These are phyloP conservation scores for Globisporangium iwayamae DNA, from an alignment of 352 stramenopile species.

Conservation along the genomic window DNA sequence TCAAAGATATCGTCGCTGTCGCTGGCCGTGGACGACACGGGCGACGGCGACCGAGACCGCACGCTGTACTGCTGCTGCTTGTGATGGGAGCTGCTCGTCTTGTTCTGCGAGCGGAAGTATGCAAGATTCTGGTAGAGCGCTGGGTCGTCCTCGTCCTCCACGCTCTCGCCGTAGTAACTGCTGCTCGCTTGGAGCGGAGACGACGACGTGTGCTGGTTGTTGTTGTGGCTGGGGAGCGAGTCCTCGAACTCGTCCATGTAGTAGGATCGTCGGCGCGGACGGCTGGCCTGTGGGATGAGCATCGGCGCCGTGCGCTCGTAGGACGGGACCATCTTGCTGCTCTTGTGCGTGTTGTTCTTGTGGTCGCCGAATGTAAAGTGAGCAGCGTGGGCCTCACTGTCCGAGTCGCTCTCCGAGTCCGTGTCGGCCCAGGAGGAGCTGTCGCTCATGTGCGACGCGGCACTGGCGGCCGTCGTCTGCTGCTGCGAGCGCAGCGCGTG, in stretches of 20 bases:
- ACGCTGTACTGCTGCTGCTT: conserved; percentile 3
- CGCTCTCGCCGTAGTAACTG: conserved; percentile 23
- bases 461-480: background rate
- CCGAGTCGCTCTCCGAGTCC: conserved; percentile 38
- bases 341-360: background rate
- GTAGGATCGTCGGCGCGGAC: conserved; percentile 15
- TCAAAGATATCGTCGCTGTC: conserved; percentile 57
- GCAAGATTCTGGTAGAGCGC: conserved; percentile 64
- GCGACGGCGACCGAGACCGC: conserved; percentile 10
- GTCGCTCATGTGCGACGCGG: conserved; percentile 22
- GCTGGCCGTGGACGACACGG: background rate
- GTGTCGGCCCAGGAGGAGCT: conserved; percentile 63
- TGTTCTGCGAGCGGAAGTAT: conserved; percentile 59
- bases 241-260: conserved; percentile 21
- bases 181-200: conserved; percentile 1
- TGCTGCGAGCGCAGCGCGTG: conserved; percentile 29
- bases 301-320: conserved; percentile 48
- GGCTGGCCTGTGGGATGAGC: conserved; percentile 34
- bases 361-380: conserved; percentile 12
- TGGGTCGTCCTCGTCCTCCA: conserved; percentile 54
- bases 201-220: conserved; percentile 4
- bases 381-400: conserved; percentile 15
- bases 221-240: conserved; percentile 5
- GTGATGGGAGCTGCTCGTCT: background rate
- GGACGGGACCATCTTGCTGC: conserved; percentile 15